Evolutionary conservation across 805 yeast species (phyloP), one percentile per base, ranked within the genome.

Genomic region (Wickerhamiella dianesei): DNA sequence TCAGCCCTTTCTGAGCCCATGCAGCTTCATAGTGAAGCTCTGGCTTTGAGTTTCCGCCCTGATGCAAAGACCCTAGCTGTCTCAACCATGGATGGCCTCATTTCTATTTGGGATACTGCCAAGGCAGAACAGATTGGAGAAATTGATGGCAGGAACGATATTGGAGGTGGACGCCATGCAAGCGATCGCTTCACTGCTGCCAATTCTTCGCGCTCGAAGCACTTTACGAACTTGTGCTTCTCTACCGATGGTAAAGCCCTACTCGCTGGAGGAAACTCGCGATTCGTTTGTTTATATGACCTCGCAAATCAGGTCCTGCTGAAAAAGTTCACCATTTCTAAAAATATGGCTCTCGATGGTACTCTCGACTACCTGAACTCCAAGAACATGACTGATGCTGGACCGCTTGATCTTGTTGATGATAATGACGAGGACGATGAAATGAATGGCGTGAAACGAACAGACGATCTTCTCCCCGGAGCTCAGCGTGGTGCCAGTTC

Each of bases 41-140:
- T 89, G 51, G 73, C 86, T 18, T 69, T 92, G 36, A 75, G 87
- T 0, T 75, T 89, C 74, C 74, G 95, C 59, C 96, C 96, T 0
- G 97, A 92, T 60, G 84, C 94, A n/a, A 82, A 84, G 59, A 82
- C 82, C 61, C 72, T 92, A 39, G 94, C 95, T 0, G 94, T 84
- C 1, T 73, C 89, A 17, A 82, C 96, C 0, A 69, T 89, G 56
- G 94, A 82, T 62, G 98, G 98, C 3, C 86, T 84, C 61, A 70
- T 92, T 16, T 65, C 82, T 2, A 75, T 86, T 43, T 92, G 86
- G 77, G 88, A 89, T 59, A 18, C 19, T 36, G 74, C 86, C 41
- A 92, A 81, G 57, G 95, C 86, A 12, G 79, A 77, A 54, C 96
- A 88, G 64, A 69, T 75, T 2, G 88, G 87, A 52, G 73, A 79